Evolutionary conservation across 768 basidiomycete genomes (phyloP).

Genomic region (Chiua virens): DNA sequence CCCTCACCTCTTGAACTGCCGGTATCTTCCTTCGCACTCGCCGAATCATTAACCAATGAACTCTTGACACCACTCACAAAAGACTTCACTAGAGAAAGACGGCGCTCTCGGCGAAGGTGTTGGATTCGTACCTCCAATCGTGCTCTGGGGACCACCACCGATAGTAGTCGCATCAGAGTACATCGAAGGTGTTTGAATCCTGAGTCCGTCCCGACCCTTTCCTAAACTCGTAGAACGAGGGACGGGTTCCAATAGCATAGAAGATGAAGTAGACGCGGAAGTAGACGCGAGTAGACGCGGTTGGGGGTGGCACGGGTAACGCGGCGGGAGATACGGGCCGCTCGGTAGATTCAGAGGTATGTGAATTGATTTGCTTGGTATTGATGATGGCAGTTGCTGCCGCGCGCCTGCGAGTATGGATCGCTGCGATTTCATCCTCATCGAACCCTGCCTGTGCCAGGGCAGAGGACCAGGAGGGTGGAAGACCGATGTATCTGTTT

Average conservation of each 20-base stretch:
- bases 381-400: constrained; percentile 9
- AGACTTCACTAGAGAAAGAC: constrained; percentile 23
- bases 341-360: constrained; percentile 1
- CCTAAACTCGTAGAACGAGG: constrained; percentile 28
- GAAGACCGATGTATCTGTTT: constrained; percentile 59
- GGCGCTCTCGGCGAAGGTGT: constrained; percentile 17
- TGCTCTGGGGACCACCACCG: neutral
- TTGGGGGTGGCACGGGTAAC: neutral
- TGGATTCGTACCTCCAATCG: neutral
- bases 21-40: constrained; percentile 4
- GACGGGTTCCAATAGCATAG: constrained; percentile 18
- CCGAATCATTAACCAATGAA: constrained; percentile 16
- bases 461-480: constrained; percentile 70
- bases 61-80: constrained; percentile 21
- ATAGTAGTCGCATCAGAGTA: constrained; percentile 5
- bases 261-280: constrained; percentile 21
- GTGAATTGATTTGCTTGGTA: constrained; percentile 6
- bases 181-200: constrained; percentile 12
- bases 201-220: constrained; percentile 3
- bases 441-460: constrained; percentile 61
- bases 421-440: constrained; percentile 66
- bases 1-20: neutral
- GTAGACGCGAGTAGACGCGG: constrained; percentile 23
- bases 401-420: constrained; percentile 42
- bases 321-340: constrained; percentile 19